phyloP scores from a whole-genome alignment of 2,329 filamentous ascomycete species.

The Xylogone sp. region DNA sequence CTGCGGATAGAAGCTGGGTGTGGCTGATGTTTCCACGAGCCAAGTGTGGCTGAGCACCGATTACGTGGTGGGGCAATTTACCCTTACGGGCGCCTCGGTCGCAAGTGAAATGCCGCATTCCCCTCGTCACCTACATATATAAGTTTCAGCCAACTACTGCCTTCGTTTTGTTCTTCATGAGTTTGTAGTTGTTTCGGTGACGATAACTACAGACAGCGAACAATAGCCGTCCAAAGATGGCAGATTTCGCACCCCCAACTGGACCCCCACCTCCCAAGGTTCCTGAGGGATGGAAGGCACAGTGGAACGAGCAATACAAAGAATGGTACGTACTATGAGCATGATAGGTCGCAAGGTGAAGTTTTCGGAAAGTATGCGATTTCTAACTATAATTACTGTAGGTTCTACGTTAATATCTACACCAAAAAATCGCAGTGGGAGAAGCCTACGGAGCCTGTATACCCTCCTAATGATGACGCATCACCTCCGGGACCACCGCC shows the following conservation, averaged over 20 bases:
- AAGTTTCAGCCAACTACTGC: neutral
- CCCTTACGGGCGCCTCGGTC: neutral
- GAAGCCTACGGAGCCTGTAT: constrained; percentile 66
- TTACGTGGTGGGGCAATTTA: neutral
- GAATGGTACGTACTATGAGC: constrained; percentile 59
- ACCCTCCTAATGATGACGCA: constrained; percentile 50
- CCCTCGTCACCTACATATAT: neutral
- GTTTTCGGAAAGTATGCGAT: neutral
- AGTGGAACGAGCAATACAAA: constrained; percentile 84
- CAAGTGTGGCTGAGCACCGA: neutral
- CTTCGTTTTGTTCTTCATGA: neutral
- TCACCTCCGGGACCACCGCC: constrained; percentile 61
- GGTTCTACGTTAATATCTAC: constrained; percentile 87
- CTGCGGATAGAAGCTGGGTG: too few relatives aligned
- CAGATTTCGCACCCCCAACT: constrained; percentile 24
- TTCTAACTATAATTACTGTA: constrained; percentile 31
- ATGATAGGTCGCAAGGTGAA: neutral
- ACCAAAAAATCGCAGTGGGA: constrained; percentile 93
- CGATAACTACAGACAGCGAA: neutral
- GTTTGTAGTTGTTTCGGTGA: neutral
- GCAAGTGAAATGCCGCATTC: too few relatives aligned
- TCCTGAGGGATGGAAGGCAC: constrained; percentile 79
- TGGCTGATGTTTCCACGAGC: neutral
- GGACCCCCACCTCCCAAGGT: constrained; percentile 46
- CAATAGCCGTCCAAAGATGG: constrained; percentile 14